Conservation (phyloP, 768 basidiomycete species). For the Phylloporus arenicola region DNA sequence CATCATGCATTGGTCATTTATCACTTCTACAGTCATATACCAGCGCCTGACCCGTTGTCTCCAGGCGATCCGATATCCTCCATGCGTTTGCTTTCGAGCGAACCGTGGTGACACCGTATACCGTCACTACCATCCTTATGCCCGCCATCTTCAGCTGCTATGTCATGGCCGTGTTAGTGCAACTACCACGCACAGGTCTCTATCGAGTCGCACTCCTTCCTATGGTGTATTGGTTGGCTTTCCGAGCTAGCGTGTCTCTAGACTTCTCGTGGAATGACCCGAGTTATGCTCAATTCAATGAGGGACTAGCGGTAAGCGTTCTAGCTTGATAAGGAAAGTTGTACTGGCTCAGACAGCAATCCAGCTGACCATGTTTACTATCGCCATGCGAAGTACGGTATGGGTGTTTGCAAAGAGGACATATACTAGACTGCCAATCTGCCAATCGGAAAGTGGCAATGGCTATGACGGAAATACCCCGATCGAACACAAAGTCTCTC, state of each 20-base stretch:
- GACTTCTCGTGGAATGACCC: conserved; percentile 20
- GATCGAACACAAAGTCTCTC: background rate
- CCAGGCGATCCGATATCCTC: conserved; percentile 7
- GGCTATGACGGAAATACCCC: background rate
- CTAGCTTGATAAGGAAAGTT: no score
- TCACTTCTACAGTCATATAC: background rate
- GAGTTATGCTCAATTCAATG: conserved; percentile 16
- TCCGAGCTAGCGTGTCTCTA: conserved; percentile 32
- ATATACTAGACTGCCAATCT: conserved; percentile 12
- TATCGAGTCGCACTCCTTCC: conserved; percentile 47
- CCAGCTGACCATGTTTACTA: conserved; percentile 21
- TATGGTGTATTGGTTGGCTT: conserved; percentile 40
- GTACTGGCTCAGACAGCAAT: background rate
- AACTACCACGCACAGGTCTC: conserved; percentile 39
- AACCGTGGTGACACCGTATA: conserved; percentile 17
- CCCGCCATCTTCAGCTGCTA: conserved; percentile 45
- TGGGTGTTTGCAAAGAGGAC: conserved; percentile 16
- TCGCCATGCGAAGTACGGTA: conserved; percentile 20
- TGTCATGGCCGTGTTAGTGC: conserved; percentile 48
- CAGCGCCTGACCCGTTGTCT: conserved; percentile 2
- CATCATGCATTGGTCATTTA: conserved; percentile 14
- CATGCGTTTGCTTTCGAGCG: conserved; percentile 15
- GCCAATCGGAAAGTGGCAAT: background rate
- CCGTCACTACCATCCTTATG: conserved; percentile 34
- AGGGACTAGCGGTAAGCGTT: conserved; percentile 18